Conservation (phyloP, 2,329 filamentous ascomycete genomes). For the Dothideomycetes sp. region DNA sequence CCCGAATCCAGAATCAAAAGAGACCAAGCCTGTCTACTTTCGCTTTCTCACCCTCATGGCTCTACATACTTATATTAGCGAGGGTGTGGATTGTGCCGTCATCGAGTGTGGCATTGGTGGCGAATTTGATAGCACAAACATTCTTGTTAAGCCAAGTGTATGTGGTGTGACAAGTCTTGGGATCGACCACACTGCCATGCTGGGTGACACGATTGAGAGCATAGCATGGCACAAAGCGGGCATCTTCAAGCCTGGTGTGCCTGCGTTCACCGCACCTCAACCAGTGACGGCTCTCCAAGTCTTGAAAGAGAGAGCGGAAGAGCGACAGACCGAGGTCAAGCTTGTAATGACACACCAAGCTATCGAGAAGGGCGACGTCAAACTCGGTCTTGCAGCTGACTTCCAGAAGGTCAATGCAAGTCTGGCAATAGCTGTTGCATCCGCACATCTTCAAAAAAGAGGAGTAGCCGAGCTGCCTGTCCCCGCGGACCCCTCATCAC, state of each 20-base stretch:
- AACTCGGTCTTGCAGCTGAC: conserved; percentile 48
- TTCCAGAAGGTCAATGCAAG: conserved; percentile 55
- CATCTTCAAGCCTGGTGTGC: conserved; percentile 60
- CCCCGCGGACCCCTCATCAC: conserved; percentile 40
- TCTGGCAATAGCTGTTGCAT: conserved; percentile 48
- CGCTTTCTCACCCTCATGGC: conserved; percentile 83
- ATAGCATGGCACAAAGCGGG: conserved; percentile 92
- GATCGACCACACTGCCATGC: conserved; percentile 72
- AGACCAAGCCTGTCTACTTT: conserved; percentile 80
- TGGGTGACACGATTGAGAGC: conserved; percentile 66
- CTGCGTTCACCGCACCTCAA: conserved; percentile 54
- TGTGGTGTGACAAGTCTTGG: conserved; percentile 70
- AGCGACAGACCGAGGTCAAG: conserved; percentile 36
- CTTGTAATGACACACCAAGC: conserved; percentile 39
- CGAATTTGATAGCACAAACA: conserved; percentile 86
- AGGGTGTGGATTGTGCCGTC: conserved; percentile 67
- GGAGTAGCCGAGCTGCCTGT: conserved; percentile 31
- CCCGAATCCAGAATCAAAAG: conserved; percentile 35
- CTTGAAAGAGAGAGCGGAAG: conserved; percentile 42
- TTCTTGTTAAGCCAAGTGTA: conserved; percentile 59
- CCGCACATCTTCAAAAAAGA: conserved; percentile 42
- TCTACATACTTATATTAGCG: conserved; percentile 67
- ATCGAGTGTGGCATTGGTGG: conserved; percentile 93
- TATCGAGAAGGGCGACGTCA: conserved; percentile 29
- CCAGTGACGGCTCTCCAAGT: conserved; percentile 43